Conservation (phyloP, 1,284 basidiomycete genomes). For the Thecaphora thlaspeos region DNA sequence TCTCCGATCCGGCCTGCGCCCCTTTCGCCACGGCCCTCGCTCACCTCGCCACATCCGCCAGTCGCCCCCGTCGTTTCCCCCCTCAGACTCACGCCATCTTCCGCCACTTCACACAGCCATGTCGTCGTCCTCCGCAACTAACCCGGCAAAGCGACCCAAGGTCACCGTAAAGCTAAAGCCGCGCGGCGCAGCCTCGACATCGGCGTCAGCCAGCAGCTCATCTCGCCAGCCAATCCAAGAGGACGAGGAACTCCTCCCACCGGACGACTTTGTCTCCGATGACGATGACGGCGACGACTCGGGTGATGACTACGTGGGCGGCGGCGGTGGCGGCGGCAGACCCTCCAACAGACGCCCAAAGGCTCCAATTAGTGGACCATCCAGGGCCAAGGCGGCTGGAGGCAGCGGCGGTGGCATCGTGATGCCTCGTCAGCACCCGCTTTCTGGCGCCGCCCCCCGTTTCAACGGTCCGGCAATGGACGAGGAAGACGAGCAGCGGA, state of each 20-base stretch:
- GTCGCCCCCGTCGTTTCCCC: no score
- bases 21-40: no score
- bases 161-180: slow-evolving; percentile 32
- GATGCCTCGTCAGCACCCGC: slow-evolving; percentile 29
- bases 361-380: no score
- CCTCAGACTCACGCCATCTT: no score
- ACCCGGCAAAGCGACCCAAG: slow-evolving; percentile 11
- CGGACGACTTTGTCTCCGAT: slow-evolving; percentile 30
- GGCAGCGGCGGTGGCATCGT: slow-evolving; percentile 7
- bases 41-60: no score
- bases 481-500: slow-evolving; percentile 27
- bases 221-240: slow-evolving; percentile 10
- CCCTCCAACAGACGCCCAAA: no score
- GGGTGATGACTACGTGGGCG: slow-evolving; percentile 29
- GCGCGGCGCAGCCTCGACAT: slow-evolving; percentile 13
- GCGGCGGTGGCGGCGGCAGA: no score
- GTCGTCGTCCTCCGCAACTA: not conserved
- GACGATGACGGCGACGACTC: slow-evolving; percentile 31
- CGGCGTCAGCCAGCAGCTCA: slow-evolving; percentile 18
- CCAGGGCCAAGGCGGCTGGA: slow-evolving; percentile 9
- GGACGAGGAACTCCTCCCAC: slow-evolving; percentile 22
- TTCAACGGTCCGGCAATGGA: slow-evolving; percentile 29
- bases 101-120: not conserved
- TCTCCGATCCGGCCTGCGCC: no score
- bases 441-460: slow-evolving; percentile 29